Evolutionary conservation across 148 eudicot species (phyloP).

Genomic region (Chenopodium berlandieri): DNA sequence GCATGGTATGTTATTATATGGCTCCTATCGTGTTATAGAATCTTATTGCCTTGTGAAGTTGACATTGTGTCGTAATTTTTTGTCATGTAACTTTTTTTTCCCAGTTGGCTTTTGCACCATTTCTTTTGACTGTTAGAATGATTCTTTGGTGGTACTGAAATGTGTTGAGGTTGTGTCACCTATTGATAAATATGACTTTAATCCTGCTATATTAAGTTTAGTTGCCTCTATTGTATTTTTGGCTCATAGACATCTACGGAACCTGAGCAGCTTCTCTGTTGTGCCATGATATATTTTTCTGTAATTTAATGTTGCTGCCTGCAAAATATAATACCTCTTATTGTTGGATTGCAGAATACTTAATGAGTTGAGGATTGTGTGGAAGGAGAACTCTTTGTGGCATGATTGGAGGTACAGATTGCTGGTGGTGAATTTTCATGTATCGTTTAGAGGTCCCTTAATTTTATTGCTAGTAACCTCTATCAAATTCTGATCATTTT

Average conservation of each 20-base stretch:
- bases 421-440: constrained; percentile 35
- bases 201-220: background rate
- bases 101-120: no score
- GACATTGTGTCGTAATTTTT: background rate
- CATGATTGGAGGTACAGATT: constrained; percentile 37
- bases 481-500: constrained; percentile 15
- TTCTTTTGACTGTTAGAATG: no score
- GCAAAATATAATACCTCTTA: constrained; percentile 16
- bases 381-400: constrained; percentile 39
- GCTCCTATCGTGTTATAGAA: background rate
- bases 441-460: constrained; percentile 24
- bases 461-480: constrained; percentile 17
- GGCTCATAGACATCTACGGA: background rate
- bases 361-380: constrained; percentile 24
- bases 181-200: background rate
- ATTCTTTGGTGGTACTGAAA: background rate
- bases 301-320: background rate
- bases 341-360: constrained; percentile 40
- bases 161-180: background rate
- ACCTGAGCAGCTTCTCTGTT: background rate
- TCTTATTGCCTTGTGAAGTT: background rate
- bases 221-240: background rate
- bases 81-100: background rate
- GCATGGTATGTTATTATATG: background rate
- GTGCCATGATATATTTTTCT: constrained; percentile 2